Base-by-base conservation (phyloP, 129 eudicot genomes). In the Flaveria brownii region DNA sequence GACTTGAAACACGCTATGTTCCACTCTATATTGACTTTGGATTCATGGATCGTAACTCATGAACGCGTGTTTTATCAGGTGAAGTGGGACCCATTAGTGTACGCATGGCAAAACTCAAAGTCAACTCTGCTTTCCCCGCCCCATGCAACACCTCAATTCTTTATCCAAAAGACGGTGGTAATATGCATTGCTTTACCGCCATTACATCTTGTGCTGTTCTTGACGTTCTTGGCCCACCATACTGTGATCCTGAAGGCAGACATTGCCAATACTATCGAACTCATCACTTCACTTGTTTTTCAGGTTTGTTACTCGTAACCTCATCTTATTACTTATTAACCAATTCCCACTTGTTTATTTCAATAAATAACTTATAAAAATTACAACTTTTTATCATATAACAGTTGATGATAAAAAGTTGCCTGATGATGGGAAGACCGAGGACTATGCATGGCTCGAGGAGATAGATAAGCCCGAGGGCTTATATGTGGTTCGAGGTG, bases 141-240 rank as follows among this genome's bases (percentile, higher is more conserved):
- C 96, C 98, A 36, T 88, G 96, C 82, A 43, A 75, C 49, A 80
- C 98, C 1, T 77, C 82, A 10, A 82, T 93, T 71, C 92, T 93
- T 16, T 93, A 90, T 73, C 98, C 98, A 39, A 78, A 82, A 28
- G 88, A 88, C 14, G 98, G 98, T n/a, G 98, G 98, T 9, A 93
- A 93, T 62, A 77, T 93, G 96, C 98, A 93, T 74, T 82, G 92
- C 71, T 90, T 93, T 77, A 90, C 92, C 1, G 98, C 96, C 46
- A 18, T 77, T 41, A 90, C 96, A 0, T 66, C 97, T 0, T 88
- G 96, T 47, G 98, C 98, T 2, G 91, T 93, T 26, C 89, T 93
- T 3, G 98, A 93, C 70, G 96, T 93, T 68, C 91, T 93, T 10
- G 92, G 93, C 57, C 98, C 98, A 2, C 98, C 98, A 5, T 93